phyloP scores from a whole-genome alignment of 345 rosid genomes.

The Syzygium grande region DNA sequence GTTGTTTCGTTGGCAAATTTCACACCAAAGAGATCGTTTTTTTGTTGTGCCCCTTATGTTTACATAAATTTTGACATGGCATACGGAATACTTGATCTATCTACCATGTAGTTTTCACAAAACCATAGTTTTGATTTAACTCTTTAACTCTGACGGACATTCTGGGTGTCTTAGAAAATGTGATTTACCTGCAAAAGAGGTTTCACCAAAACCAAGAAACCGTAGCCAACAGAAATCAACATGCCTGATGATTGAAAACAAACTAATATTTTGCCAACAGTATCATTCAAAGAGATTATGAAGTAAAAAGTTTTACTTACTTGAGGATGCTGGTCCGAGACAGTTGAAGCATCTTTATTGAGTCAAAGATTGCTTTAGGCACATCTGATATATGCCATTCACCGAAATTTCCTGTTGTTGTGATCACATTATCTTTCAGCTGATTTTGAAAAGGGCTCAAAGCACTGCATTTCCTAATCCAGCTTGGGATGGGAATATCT shows the following conservation, averaged over 20 bases:
- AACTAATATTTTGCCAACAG: not conserved
- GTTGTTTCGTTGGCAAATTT: not conserved
- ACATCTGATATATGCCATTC: constrained; percentile 13
- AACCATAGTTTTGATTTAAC: not conserved
- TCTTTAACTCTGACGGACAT: not conserved
- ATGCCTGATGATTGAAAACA: not conserved
- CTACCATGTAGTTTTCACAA: not conserved
- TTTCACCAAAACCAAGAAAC: not conserved
- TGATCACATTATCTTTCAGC: constrained; percentile 7
- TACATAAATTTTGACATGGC: not conserved
- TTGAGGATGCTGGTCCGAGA: constrained; percentile 62
- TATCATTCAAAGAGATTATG: not conserved
- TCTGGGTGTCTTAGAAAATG: not conserved
- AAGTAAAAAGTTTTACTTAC: constrained; percentile 30
- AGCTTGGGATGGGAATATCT: not conserved
- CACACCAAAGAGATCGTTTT: not conserved
- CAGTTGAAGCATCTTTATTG: constrained; percentile 52
- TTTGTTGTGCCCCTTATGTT: not conserved
- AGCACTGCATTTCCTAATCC: constrained; percentile 11
- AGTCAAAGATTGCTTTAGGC: constrained; percentile 46
- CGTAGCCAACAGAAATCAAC: not conserved
- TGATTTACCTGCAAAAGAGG: not conserved
- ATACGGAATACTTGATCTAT: not conserved
- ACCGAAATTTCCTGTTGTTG: constrained; percentile 7
- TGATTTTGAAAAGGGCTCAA: constrained; percentile 30